Percentiles rank a stretch among this genome's conserved stretches.
These are phyloP conservation scores for Trichoderma citrinoviride DNA, from an alignment of 2,329 filamentous ascomycete species.

Conservation along the genomic window DNA sequence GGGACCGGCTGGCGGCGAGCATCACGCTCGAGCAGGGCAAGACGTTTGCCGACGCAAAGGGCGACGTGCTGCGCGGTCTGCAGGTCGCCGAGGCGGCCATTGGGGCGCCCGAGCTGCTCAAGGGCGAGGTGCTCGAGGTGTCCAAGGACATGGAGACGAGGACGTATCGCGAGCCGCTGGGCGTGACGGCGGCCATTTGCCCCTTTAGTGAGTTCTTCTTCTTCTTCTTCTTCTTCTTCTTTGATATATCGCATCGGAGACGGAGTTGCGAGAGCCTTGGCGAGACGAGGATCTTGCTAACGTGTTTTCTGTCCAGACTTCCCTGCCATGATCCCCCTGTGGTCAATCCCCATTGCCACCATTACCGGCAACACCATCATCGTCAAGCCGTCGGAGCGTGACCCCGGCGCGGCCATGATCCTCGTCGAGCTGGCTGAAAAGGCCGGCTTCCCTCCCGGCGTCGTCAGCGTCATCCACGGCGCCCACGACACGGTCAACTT, in stretches of 20 bases:
- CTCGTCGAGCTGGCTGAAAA: conserved; percentile 75
- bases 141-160: conserved; percentile 88
- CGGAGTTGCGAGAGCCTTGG: no score
- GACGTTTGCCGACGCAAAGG: conserved; percentile 78
- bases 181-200: conserved; percentile 80
- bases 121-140: conserved; percentile 80
- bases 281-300: conserved; percentile 8
- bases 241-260: no score
- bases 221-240: no score
- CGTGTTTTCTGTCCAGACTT: conserved; percentile 57
- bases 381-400: conserved; percentile 82
- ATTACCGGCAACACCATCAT: conserved; percentile 81
- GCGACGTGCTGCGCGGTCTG: conserved; percentile 76
- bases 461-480: conserved; percentile 81
- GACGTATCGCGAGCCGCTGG: conserved; percentile 77
- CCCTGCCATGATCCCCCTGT: conserved; percentile 90
- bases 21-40: conserved; percentile 88
- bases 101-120: conserved; percentile 75
- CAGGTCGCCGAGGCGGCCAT: conserved; percentile 84
- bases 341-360: conserved; percentile 82
- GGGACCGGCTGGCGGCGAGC: conserved; percentile 79
- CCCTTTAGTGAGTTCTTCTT: conserved; percentile 65
- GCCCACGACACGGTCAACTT: conserved; percentile 80
- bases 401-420: conserved; percentile 82
- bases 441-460: conserved; percentile 78